Evolutionary conservation across 2,329 filamentous ascomycete genomes (phyloP).

Genomic region (Microdochium nivale): DNA sequence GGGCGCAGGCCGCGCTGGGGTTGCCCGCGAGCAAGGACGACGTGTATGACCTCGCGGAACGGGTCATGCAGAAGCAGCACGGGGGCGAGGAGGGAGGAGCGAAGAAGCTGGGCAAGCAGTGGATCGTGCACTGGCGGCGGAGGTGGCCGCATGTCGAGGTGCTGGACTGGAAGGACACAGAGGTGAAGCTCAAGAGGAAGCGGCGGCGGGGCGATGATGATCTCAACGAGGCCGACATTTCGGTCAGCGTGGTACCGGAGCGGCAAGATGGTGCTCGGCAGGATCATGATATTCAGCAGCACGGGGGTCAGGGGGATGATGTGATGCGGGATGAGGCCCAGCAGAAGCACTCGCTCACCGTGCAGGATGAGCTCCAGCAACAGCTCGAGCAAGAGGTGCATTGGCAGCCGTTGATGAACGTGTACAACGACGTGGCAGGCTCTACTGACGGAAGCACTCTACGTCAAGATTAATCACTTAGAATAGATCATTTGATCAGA

Average conservation of each 20-base stretch:
- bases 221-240: background rate
- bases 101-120: constrained; percentile 15
- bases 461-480: too few species aligned
- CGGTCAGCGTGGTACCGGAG: background rate
- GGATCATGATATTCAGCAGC: background rate
- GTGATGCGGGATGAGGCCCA: background rate
- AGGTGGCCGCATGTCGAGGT: constrained; percentile 11
- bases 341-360: background rate
- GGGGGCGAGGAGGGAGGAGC: background rate
- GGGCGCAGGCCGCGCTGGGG: constrained; percentile 11
- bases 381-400: background rate
- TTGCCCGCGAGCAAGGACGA: constrained; percentile 15
- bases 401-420: background rate
- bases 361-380: background rate
- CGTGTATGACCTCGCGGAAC: constrained; percentile 12
- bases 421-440: background rate
- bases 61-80: constrained; percentile 10
- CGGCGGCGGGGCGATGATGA: background rate
- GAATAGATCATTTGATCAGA: too few species aligned
- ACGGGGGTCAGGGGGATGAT: too few species aligned
- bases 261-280: background rate
- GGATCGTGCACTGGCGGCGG: constrained; percentile 16
- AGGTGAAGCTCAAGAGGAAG: background rate
- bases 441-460: background rate
- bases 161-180: constrained; percentile 9